phyloP scores from a whole-genome alignment of 2,329 filamentous ascomycete genomes.

The Cladophialophora carrionii region DNA sequence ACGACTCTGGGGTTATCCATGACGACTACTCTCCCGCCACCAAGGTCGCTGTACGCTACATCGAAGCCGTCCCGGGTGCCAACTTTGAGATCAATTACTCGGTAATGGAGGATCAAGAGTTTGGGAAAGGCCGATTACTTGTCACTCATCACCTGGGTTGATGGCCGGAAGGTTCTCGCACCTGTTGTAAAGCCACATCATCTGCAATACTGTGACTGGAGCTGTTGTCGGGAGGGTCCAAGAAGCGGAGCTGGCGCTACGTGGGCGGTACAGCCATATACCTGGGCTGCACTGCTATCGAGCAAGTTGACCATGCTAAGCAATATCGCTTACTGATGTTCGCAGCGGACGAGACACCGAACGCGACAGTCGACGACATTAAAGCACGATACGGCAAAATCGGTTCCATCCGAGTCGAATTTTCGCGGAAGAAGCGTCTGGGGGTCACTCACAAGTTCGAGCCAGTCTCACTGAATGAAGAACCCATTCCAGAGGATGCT shows the following conservation, averaged over 20 bases:
- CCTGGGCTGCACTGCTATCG: not conserved
- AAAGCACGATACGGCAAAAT: slow-evolving; percentile 13
- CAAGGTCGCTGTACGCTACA: slow-evolving; percentile 11
- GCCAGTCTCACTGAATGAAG: not conserved
- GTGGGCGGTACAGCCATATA: not conserved
- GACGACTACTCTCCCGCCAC: not conserved
- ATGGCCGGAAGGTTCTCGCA: slow-evolving; percentile 9
- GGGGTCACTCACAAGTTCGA: not conserved
- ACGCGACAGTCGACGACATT: not conserved
- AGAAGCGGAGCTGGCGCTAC: not conserved
- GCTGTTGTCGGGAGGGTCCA: not conserved
- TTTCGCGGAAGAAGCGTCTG: slow-evolving; percentile 4
- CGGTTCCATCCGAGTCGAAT: slow-evolving; percentile 18
- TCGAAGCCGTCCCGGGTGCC: slow-evolving; percentile 16
- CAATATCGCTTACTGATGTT: not conserved
- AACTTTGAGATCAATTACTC: slow-evolving; percentile 13
- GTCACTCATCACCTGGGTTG: not conserved
- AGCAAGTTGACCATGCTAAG: not conserved
- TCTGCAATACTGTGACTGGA: not conserved
- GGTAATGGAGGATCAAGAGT: not conserved
- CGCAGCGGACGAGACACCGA: slow-evolving; percentile 9
- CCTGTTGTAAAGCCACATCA: not conserved
- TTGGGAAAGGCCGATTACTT: slow-evolving; percentile 12
- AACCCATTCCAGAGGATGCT: not conserved
- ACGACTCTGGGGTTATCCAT: not conserved